A percentile compares a stretch with the other conserved stretches of the same genome.
These are phyloP conservation scores for Saccharomycopsis sp. DNA, from an alignment of 805 yeast genomes.

Conservation along the genomic window DNA sequence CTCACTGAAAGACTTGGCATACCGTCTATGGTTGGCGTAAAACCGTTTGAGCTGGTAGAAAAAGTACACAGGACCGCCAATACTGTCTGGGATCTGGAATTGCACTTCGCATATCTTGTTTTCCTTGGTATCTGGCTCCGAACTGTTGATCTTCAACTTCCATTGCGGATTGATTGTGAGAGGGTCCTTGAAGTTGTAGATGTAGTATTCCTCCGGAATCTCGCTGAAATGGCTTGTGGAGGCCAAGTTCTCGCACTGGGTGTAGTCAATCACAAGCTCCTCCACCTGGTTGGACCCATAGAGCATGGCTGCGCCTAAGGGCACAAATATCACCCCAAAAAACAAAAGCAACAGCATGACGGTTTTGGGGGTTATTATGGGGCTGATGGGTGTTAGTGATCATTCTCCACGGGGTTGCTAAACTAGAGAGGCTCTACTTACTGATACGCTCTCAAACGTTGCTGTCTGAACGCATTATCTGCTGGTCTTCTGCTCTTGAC, in stretches of 20 bases:
- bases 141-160: constrained; percentile 43
- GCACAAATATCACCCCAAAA: constrained; percentile 75
- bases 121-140: constrained; percentile 34
- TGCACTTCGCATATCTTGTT: constrained; percentile 52
- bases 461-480: constrained; percentile 70
- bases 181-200: constrained; percentile 52
- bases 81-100: constrained; percentile 64
- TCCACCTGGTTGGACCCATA: constrained; percentile 77
- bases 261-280: constrained; percentile 66
- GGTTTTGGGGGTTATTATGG: constrained; percentile 84
- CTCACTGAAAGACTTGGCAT: constrained; percentile 78
- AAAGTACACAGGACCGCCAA: constrained; percentile 64
- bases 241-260: constrained; percentile 55
- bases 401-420: not conserved
- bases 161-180: constrained; percentile 47
- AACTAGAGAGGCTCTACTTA: constrained; percentile 8
- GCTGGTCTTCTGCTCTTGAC: constrained; percentile 19
- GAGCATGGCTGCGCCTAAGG: constrained; percentile 81
- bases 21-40: constrained; percentile 91
- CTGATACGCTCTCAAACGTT: constrained; percentile 56
- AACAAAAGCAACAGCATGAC: constrained; percentile 78
- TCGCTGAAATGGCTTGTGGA: constrained; percentile 34
- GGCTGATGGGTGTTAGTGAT: constrained; percentile 28
- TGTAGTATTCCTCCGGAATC: constrained; percentile 55
- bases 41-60: constrained; percentile 87